phyloP scores from a whole-genome alignment of 225 moss, liverwort and hornwort genomes.

The Sphagnum contortum region DNA sequence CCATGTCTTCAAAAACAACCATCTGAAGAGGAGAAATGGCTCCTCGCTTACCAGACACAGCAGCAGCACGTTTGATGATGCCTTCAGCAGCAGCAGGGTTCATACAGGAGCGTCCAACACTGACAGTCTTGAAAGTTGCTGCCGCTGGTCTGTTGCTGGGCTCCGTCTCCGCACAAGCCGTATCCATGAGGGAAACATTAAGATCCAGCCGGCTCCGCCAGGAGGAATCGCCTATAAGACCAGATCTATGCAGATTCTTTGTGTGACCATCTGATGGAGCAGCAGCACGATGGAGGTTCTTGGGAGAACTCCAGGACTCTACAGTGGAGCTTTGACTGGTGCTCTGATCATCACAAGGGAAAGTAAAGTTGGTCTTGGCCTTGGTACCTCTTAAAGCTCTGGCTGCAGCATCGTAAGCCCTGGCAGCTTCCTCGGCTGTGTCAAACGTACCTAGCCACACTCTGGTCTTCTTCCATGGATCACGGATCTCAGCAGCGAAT shows the following conservation, averaged over 20 bases:
- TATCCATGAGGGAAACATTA: slow-evolving; percentile 60
- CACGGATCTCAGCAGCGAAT: slow-evolving; percentile 96
- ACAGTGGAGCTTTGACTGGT: no score
- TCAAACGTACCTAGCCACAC: slow-evolving; percentile 51
- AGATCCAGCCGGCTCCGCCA: slow-evolving; percentile 80
- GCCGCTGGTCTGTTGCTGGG: slow-evolving; percentile 9
- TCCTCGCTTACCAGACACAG: slow-evolving; percentile 51
- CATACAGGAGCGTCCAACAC: slow-evolving; percentile 49
- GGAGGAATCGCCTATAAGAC: slow-evolving; percentile 45
- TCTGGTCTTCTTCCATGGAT: slow-evolving; percentile 7
- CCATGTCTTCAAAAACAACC: slow-evolving; percentile 35
- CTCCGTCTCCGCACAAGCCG: slow-evolving; percentile 27
- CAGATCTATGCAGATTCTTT: slow-evolving; percentile 24
- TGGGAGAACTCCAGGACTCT: no score
- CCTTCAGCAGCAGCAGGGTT: slow-evolving; percentile 35
- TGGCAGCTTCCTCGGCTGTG: no score
- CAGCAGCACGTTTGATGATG: slow-evolving; percentile 10
- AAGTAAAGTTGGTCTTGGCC: slow-evolving; percentile 5
- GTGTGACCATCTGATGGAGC: slow-evolving; percentile 2
- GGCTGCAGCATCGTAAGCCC: no score
- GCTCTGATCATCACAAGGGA: no score
- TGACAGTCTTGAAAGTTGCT: slow-evolving; percentile 30
- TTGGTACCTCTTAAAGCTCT: no score
- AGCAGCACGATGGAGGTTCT: slow-evolving; percentile 43
- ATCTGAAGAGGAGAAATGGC: slow-evolving; percentile 28